phyloP scores from a whole-genome alignment of 2,329 filamentous ascomycete species.

The Aspergillus brasiliensis region DNA sequence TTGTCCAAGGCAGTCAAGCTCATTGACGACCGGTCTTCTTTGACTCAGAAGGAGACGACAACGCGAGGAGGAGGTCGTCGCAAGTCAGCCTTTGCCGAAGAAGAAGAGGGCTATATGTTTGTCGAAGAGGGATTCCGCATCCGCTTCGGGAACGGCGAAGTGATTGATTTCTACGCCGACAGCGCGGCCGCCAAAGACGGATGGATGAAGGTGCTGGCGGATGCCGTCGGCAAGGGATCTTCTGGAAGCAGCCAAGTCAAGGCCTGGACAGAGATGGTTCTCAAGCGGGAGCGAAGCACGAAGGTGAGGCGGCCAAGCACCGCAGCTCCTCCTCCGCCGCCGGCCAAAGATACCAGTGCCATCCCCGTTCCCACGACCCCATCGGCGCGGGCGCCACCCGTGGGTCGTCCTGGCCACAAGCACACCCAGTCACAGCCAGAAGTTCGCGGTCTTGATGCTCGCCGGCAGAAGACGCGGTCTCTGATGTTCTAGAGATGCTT shows the following conservation, averaged over 20 bases:
- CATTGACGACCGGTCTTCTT: slow-evolving; percentile 83
- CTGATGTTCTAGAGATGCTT: slow-evolving; percentile 40
- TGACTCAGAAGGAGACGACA: slow-evolving; percentile 80
- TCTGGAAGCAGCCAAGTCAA: slow-evolving; percentile 49
- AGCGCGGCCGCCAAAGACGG: slow-evolving; percentile 82
- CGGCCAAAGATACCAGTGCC: slow-evolving; percentile 27
- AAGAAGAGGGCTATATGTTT: slow-evolving; percentile 99
- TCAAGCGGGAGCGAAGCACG: slow-evolving; percentile 49
- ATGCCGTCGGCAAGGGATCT: slow-evolving; percentile 63
- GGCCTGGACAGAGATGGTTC: slow-evolving; percentile 65
- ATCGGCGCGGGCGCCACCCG: slow-evolving; percentile 32
- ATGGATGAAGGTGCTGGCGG: slow-evolving; percentile 88
- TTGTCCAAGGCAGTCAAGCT: slow-evolving; percentile 88
- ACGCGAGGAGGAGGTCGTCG: slow-evolving; percentile 77
- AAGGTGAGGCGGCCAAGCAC: slow-evolving; percentile 30
- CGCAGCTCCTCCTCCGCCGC: slow-evolving; percentile 24
- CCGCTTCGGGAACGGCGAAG: slow-evolving; percentile 95
- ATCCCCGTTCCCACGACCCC: slow-evolving; percentile 21
- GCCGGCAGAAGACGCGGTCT: slow-evolving; percentile 45
- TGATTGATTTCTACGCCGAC: slow-evolving; percentile 98
- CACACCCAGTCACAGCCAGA: slow-evolving; percentile 46
- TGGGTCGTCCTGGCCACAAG: slow-evolving; percentile 38
- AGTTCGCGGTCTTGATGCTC: slow-evolving; percentile 36
- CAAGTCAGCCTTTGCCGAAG: slow-evolving; percentile 93
- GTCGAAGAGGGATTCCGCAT: slow-evolving; percentile 99